Conservation (phyloP, 306 rosid species). For the Cyclanthera cordifolia region DNA sequence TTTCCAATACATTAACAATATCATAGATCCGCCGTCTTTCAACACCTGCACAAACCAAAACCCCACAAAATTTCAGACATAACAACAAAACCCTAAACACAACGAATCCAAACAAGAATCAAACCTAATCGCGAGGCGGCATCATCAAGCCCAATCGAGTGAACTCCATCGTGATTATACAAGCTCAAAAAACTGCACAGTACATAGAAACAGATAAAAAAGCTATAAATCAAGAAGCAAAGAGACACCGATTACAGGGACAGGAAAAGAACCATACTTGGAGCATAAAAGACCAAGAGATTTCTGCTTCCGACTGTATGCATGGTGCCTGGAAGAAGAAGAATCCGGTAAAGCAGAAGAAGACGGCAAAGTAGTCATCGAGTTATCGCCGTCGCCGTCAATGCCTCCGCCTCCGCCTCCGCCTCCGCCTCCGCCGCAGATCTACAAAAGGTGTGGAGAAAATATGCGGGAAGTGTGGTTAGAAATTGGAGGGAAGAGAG, state of each 20-base stretch:
- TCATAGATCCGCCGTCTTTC: slow-evolving; percentile 93
- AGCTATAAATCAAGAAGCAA: too few species aligned
- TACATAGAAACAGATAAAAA: background rate
- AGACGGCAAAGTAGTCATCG: slow-evolving; percentile 31
- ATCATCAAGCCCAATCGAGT: slow-evolving; percentile 73
- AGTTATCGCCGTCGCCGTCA: slow-evolving; percentile 13
- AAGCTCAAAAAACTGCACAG: slow-evolving; percentile 49
- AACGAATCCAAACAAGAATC: background rate
- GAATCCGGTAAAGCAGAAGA: slow-evolving; percentile 23
- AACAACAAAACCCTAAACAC: too few species aligned
- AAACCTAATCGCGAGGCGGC: slow-evolving; percentile 74
- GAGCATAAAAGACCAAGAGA: slow-evolving; percentile 48
- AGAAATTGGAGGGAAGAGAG: slow-evolving; percentile 23
- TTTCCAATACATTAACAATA: slow-evolving; percentile 79
- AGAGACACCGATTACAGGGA: background rate
- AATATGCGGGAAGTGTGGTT: background rate
- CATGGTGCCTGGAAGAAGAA: slow-evolving; percentile 30
- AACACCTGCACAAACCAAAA: slow-evolving; percentile 36
- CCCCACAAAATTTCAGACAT: background rate
- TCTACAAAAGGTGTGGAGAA: background rate
- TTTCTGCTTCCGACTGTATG: slow-evolving; percentile 51
- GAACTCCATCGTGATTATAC: slow-evolving; percentile 54
- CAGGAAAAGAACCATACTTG: slow-evolving; percentile 29
- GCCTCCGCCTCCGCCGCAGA: slow-evolving; percentile 1
- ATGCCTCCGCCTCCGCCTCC: background rate